Conservation (phyloP, 768 basidiomycete genomes). For the Mycena olivaceomarginata region DNA sequence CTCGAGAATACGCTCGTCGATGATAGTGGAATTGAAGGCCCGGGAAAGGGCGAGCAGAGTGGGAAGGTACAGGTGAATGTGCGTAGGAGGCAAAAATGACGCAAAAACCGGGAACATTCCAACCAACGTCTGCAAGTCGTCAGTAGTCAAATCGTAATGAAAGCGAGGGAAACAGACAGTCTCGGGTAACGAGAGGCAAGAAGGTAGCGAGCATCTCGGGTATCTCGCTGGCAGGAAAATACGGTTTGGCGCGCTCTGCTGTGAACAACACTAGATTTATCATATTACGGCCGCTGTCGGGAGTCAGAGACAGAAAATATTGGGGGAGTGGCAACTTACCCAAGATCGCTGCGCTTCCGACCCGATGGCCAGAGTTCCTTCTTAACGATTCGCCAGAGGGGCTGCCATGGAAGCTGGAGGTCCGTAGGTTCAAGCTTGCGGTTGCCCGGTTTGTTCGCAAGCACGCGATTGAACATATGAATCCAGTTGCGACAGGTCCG, state of each 20-base stretch:
- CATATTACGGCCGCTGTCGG: slow-evolving; percentile 71
- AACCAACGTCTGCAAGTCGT: slow-evolving; percentile 71
- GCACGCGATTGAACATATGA: slow-evolving; percentile 84
- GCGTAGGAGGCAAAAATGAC: slow-evolving; percentile 84
- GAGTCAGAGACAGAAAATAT: slow-evolving; percentile 24
- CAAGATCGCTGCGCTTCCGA: slow-evolving; percentile 71
- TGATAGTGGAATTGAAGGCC: slow-evolving; percentile 81
- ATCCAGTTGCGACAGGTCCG: slow-evolving; percentile 85
- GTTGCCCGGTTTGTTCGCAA: slow-evolving; percentile 79
- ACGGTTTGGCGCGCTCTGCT: slow-evolving; percentile 83
- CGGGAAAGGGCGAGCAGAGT: slow-evolving; percentile 86
- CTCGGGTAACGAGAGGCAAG: slow-evolving; percentile 81
- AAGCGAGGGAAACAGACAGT: slow-evolving; percentile 66
- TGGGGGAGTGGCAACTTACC: slow-evolving; percentile 62
- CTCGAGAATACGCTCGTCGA: slow-evolving; percentile 87
- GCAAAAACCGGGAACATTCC: slow-evolving; percentile 86
- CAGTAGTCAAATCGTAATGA: slow-evolving; percentile 9
- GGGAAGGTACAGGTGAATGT: slow-evolving; percentile 82
- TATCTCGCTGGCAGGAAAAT: slow-evolving; percentile 80
- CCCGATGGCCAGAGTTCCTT: slow-evolving; percentile 85
- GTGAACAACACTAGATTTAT: slow-evolving; percentile 85
- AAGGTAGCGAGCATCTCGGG: slow-evolving; percentile 83
- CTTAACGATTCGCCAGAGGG: slow-evolving; percentile 84
- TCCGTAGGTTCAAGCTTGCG: slow-evolving; percentile 82
- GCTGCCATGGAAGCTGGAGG: slow-evolving; percentile 82